Evolutionary conservation across 306 rosid species (phyloP).

Genomic region (Lablab purpureus): DNA sequence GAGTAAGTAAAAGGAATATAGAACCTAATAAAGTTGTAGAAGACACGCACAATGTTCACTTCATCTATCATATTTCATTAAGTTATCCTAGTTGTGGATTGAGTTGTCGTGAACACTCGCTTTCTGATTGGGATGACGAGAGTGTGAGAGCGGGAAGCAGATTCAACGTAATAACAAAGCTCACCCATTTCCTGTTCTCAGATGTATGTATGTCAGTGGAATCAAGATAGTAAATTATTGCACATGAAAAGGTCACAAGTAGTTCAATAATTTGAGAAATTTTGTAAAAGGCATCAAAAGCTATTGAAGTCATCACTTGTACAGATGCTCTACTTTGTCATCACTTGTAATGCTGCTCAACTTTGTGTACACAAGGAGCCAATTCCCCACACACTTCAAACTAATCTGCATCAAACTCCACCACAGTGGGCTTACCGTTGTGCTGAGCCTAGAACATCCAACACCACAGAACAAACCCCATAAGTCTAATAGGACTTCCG

Average conservation of each 20-base stretch:
- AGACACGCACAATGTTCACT: not conserved
- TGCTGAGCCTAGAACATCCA: slow-evolving; percentile 63
- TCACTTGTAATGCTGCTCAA: slow-evolving; percentile 78
- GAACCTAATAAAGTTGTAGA: not conserved
- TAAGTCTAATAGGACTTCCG: not conserved
- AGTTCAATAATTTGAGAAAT: not conserved
- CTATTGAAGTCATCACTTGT: slow-evolving; percentile 58
- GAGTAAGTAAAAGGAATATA: slow-evolving; percentile 3
- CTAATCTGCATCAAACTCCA: slow-evolving; percentile 87
- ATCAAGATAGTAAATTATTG: slow-evolving; percentile 16
- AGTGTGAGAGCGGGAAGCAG: slow-evolving; percentile 7
- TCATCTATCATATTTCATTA: not conserved
- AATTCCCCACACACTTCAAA: slow-evolving; percentile 82
- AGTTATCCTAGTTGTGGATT: not conserved
- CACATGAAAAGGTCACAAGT: slow-evolving; percentile 19
- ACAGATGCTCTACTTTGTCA: slow-evolving; percentile 70
- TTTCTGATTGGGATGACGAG: not conserved
- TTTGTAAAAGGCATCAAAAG: not conserved
- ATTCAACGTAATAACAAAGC: not conserved
- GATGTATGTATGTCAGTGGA: not conserved
- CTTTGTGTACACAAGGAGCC: slow-evolving; percentile 76
- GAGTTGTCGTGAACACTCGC: slow-evolving; percentile 9
- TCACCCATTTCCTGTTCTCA: not conserved
- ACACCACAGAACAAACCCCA: slow-evolving; percentile 14
- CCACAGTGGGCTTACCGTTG: slow-evolving; percentile 81